phyloP scores from a whole-genome alignment of 768 basidiomycete genomes.

The Basidioascus undulatus region DNA sequence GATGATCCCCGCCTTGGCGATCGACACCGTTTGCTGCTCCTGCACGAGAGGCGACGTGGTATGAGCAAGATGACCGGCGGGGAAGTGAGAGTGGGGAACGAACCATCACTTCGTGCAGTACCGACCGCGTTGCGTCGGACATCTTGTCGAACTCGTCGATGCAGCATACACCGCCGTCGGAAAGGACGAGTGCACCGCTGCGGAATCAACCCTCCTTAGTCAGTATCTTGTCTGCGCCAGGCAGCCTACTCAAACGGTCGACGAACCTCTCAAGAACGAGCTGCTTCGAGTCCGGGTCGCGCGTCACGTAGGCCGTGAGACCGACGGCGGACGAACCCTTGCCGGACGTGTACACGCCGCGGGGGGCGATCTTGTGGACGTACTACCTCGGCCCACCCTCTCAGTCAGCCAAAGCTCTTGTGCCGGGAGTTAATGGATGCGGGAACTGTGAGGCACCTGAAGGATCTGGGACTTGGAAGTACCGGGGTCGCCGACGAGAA shows the following conservation, averaged over 20 bases:
- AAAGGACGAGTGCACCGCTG: slow-evolving; percentile 79
- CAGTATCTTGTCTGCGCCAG: neutral
- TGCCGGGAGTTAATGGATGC: too few relatives aligned
- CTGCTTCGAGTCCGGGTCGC: slow-evolving; percentile 95
- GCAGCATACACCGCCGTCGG: slow-evolving; percentile 91
- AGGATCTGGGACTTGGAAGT: slow-evolving; percentile 89
- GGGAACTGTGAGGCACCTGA: slow-evolving; percentile 29
- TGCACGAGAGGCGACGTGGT: slow-evolving; percentile 15
- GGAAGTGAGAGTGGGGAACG: slow-evolving; percentile 6
- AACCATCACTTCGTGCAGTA: slow-evolving; percentile 35
- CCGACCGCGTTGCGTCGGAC: slow-evolving; percentile 25
- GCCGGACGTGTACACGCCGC: slow-evolving; percentile 91
- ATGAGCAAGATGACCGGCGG: neutral
- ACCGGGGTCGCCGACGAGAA: slow-evolving; percentile 94
- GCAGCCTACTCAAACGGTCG: neutral
- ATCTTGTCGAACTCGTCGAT: slow-evolving; percentile 75
- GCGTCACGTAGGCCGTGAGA: slow-evolving; percentile 91
- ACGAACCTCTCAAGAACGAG: slow-evolving; percentile 78
- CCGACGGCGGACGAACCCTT: slow-evolving; percentile 98
- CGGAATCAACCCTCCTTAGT: neutral
- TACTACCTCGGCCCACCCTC: slow-evolving; percentile 30
- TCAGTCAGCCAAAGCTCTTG: neutral
- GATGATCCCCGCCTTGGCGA: slow-evolving; percentile 30
- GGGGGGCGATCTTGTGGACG: slow-evolving; percentile 93
- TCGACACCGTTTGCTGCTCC: slow-evolving; percentile 35